Evolutionary conservation across 208 protist genomes (phyloP).

Genomic region (Crithidia bombi): DNA sequence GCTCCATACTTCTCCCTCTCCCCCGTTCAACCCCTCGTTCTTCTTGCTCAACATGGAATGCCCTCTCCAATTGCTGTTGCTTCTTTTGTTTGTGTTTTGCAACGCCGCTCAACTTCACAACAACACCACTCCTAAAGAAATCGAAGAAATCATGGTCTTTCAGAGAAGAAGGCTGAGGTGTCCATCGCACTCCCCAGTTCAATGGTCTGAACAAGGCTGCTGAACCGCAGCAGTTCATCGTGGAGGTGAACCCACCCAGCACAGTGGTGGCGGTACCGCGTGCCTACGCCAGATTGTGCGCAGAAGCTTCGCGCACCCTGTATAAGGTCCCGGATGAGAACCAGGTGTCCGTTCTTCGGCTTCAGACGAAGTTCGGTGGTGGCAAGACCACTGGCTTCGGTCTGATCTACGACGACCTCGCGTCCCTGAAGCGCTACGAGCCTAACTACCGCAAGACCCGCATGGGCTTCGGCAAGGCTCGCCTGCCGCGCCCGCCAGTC

Average conservation of each 20-base stretch:
- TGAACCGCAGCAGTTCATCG: slow-evolving; percentile 99
- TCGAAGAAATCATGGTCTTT: slow-evolving; percentile 83
- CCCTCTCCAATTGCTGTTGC: too few relatives aligned
- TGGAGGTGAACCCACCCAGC: slow-evolving; percentile 90
- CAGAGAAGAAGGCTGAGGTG: slow-evolving; percentile 94
- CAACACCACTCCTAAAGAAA: too few relatives aligned
- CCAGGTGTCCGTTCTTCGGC: slow-evolving; percentile 97
- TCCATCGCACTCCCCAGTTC: slow-evolving; percentile 97
- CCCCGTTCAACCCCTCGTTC: too few relatives aligned
- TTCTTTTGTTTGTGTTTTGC: too few relatives aligned
- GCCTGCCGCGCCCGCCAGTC: slow-evolving; percentile 95
- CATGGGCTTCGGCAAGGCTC: slow-evolving; percentile 92
- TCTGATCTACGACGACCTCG: slow-evolving; percentile 99
- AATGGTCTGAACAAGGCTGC: slow-evolving; percentile 99
- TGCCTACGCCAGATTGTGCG: slow-evolving; percentile 96
- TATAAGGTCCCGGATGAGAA: slow-evolving; percentile 98
- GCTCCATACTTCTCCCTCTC: too few relatives aligned
- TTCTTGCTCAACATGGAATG: too few relatives aligned
- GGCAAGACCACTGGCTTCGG: slow-evolving; percentile 98
- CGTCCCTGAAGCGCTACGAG: slow-evolving; percentile 96
- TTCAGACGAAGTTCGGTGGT: slow-evolving; percentile 99
- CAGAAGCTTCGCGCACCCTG: slow-evolving; percentile 95
- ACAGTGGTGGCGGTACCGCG: slow-evolving; percentile 88
- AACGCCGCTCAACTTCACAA: too few relatives aligned
- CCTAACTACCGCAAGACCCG: slow-evolving; percentile 98